Conservation (phyloP, 1,284 basidiomycete species). For the Ustilago vetiveriae region DNA sequence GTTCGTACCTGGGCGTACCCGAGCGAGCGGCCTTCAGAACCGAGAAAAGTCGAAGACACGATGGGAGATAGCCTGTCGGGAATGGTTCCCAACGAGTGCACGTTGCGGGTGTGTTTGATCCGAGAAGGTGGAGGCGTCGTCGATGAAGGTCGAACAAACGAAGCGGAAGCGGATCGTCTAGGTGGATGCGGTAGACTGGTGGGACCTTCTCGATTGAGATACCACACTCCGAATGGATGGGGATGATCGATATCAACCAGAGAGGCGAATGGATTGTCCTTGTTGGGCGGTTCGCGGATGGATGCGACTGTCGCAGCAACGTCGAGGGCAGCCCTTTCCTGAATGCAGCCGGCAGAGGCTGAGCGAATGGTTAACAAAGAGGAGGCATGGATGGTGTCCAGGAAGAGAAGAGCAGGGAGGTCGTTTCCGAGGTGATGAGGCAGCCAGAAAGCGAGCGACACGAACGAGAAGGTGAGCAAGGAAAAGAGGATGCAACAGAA, state of each 20-base stretch:
- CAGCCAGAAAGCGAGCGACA: no score
- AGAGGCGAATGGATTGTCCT: neutral
- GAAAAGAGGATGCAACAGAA: neutral
- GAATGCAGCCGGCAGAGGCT: conserved; percentile 7
- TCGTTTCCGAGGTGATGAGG: neutral
- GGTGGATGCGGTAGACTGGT: conserved; percentile 39
- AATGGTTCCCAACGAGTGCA: conserved; percentile 38
- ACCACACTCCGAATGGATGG: conserved; percentile 43
- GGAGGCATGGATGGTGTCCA: conserved; percentile 7
- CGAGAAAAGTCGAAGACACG: conserved; percentile 21
- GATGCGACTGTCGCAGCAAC: neutral
- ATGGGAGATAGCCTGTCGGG: conserved; percentile 26
- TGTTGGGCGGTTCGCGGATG: neutral
- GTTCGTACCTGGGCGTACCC: conserved; percentile 38
- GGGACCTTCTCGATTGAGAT: conserved; percentile 22
- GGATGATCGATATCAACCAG: conserved; percentile 18
- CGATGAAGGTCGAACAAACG: conserved; percentile 15
- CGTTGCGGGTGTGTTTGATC: conserved; percentile 20
- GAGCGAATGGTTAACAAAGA: conserved; percentile 3
- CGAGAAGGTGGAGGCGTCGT: no score
- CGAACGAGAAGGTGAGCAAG: neutral
- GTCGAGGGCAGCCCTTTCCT: neutral
- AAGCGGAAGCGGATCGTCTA: conserved; percentile 21
- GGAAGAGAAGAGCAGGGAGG: neutral
- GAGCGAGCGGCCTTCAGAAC: conserved; percentile 25